Evolutionary conservation across 805 yeast species (phyloP).

Genomic region (Lipomyces starkeyi): DNA sequence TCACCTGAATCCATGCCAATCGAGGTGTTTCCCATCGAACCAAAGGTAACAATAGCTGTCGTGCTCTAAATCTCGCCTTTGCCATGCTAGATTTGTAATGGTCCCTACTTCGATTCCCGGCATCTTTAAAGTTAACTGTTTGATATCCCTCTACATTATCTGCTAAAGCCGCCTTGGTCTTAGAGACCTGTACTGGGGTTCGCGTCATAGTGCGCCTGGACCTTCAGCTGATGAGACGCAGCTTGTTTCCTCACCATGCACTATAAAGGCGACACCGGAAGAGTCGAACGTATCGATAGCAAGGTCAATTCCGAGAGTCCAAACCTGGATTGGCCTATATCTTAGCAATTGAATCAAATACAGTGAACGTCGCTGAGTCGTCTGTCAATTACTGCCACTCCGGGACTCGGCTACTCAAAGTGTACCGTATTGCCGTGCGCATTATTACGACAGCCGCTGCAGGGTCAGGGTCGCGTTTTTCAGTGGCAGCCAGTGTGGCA

Average conservation of each 20-base stretch:
- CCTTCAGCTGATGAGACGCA: neutral
- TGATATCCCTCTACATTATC: conserved; percentile 31
- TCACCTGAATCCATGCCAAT: conserved; percentile 62
- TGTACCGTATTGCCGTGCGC: no score
- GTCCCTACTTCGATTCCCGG: conserved; percentile 72
- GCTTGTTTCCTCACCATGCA: neutral
- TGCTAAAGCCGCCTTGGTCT: conserved; percentile 14
- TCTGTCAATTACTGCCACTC: no score
- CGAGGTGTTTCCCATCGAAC: conserved; percentile 69
- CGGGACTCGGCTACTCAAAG: no score
- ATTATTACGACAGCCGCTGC: neutral
- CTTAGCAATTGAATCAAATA: neutral
- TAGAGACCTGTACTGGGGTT: neutral
- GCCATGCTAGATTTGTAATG: conserved; percentile 69
- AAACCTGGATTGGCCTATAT: neutral
- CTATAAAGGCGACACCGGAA: neutral
- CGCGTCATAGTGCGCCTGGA: neutral
- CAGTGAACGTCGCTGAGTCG: neutral
- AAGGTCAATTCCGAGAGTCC: neutral
- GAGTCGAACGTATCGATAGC: neutral
- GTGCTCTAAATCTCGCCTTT: conserved; percentile 58
- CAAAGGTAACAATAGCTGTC: conserved; percentile 60
- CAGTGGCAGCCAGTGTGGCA: neutral
- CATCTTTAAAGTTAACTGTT: conserved; percentile 53
- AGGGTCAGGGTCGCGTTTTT: neutral